phyloP scores from a whole-genome alignment of 1,284 basidiomycete species.

The Moesziomyces antarcticus region DNA sequence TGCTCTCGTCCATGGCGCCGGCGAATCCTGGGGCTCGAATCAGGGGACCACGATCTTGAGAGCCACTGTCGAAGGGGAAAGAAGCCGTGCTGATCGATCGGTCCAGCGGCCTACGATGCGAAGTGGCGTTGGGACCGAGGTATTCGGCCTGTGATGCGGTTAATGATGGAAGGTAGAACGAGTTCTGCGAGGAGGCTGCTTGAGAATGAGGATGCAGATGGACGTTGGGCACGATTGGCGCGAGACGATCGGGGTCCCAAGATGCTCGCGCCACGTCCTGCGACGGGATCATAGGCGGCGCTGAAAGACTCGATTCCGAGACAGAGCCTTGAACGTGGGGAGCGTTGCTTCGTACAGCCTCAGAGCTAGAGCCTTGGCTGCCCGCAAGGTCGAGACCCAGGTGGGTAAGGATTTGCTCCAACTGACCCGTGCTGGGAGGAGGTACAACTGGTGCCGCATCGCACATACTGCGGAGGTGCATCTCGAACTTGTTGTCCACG shows the following conservation, averaged over 20 bases:
- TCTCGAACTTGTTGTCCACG: slow-evolving; percentile 17
- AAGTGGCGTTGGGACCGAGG: slow-evolving; percentile 29
- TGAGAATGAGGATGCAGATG: slow-evolving; percentile 15
- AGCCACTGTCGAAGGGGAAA: slow-evolving; percentile 12
- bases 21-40: slow-evolving; percentile 3
- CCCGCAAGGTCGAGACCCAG: slow-evolving; percentile 24
- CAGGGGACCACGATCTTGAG: slow-evolving; percentile 9
- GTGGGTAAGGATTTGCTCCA: slow-evolving; percentile 33
- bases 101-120: slow-evolving; percentile 26
- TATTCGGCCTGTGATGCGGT: slow-evolving; percentile 30
- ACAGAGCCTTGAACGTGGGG: too few relatives aligned
- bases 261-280: slow-evolving; percentile 10
- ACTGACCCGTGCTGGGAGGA: slow-evolving; percentile 22
- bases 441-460: slow-evolving; percentile 8
- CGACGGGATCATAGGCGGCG: slow-evolving; percentile 20
- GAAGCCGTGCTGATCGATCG: slow-evolving; percentile 21
- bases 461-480: slow-evolving; percentile 24
- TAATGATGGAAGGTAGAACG: slow-evolving; percentile 28
- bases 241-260: slow-evolving; percentile 20
- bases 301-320: background rate
- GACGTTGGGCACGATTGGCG: background rate
- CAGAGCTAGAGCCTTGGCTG: slow-evolving; percentile 6
- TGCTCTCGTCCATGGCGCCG: slow-evolving; percentile 5
- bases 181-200: slow-evolving; percentile 27
- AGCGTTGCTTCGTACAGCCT: too few relatives aligned